Evolutionary conservation across 163 green algal genomes (phyloP).

Genomic region (Prototheca wickerhamii): DNA sequence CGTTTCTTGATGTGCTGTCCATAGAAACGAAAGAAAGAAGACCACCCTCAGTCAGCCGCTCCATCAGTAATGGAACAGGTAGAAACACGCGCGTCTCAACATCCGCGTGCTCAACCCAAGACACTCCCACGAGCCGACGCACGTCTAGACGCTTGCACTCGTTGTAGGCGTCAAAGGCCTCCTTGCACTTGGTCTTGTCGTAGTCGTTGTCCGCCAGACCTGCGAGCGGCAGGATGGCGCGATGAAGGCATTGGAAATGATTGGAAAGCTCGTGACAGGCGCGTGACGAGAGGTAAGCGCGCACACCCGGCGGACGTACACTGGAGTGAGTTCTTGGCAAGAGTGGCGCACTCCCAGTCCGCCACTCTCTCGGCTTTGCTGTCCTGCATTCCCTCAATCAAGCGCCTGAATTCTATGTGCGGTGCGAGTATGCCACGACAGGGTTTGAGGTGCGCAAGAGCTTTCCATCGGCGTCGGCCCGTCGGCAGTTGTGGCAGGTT

Average conservation of each 20-base stretch:
- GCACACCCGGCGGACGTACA: not conserved
- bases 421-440: no score
- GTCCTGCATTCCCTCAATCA: not conserved
- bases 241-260: not conserved
- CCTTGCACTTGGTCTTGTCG: conserved; percentile 24
- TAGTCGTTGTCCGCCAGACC: conserved; percentile 34
- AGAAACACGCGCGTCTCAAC: no score
- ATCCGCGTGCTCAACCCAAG: no score
- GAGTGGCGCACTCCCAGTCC: not conserved
- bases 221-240: conserved; percentile 3
- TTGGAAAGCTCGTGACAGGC: not conserved
- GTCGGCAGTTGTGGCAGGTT: no score
- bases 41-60: no score
- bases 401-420: no score
- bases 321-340: not conserved
- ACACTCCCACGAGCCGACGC: not conserved
- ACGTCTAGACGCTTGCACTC: conserved; percentile 30
- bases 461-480: no score
- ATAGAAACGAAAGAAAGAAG: no score
- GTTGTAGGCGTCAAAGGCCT: conserved; percentile 28
- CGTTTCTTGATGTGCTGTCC: no score
- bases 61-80: no score
- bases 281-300: not conserved
- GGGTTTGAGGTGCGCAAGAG: no score
- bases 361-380: not conserved